A percentile compares a stretch with the other conserved stretches of the same genome.
phyloP scores from a whole-genome alignment of 192 early-diverging fungal genomes.

The Cetraspora pellucida region DNA sequence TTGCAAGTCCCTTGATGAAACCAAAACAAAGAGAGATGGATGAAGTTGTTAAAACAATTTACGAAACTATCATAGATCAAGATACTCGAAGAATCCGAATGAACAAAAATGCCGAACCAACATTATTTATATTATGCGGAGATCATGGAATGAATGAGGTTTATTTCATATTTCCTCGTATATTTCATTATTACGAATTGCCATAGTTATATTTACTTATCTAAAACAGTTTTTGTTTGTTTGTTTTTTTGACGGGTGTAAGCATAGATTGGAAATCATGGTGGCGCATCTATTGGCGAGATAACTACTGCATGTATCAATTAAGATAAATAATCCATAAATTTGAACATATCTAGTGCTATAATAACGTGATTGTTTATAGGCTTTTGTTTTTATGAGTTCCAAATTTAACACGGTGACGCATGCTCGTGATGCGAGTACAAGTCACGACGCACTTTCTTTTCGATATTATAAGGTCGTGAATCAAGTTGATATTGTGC shows the following conservation, averaged over 20 bases:
- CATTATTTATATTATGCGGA: constrained; percentile 5
- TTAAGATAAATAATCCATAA: neutral
- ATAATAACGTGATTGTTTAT: constrained; percentile 4
- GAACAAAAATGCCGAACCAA: neutral
- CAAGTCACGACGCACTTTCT: constrained; percentile 36
- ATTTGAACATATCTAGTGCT: neutral
- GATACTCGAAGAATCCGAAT: constrained; percentile 27
- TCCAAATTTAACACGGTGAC: constrained; percentile 41
- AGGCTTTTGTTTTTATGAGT: constrained; percentile 54
- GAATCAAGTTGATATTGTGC: constrained; percentile 88
- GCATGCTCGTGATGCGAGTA: constrained; percentile 42
- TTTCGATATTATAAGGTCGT: constrained; percentile 62
- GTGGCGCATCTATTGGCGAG: constrained; percentile 57
- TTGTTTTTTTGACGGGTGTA: neutral
- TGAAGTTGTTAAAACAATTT: no score
- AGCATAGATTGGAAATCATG: constrained; percentile 58
- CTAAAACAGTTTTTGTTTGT: neutral
- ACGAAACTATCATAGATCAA: no score
- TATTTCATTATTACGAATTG: neutral
- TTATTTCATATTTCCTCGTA: constrained; percentile 23
- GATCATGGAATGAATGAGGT: constrained; percentile 74
- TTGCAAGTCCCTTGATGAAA: neutral
- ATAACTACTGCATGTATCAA: constrained; percentile 50
- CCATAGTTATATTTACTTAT: neutral
- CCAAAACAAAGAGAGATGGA: no score